A percentile compares a stretch with the other conserved stretches of the same genome.
phyloP scores from a whole-genome alignment of 1,139 yeast species.

The Yamadazyma diospyri region DNA sequence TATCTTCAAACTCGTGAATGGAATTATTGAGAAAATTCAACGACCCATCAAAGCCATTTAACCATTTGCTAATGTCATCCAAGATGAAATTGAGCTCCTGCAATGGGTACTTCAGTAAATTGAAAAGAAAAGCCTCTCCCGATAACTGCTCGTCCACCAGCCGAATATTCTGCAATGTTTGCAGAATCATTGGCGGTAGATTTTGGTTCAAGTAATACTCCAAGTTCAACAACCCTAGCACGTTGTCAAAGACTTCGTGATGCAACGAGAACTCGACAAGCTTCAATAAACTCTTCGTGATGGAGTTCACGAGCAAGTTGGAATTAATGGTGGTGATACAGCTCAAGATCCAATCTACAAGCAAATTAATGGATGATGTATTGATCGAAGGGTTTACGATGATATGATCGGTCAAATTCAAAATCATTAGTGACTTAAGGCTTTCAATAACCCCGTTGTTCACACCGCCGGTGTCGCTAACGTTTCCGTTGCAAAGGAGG shows the following conservation, averaged over 20 bases:
- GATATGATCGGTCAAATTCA: slow-evolving; percentile 29
- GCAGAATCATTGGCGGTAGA: slow-evolving; percentile 4
- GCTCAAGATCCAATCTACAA: slow-evolving; percentile 30
- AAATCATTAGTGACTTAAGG: slow-evolving; percentile 29
- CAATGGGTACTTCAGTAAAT: slow-evolving; percentile 2
- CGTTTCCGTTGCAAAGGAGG: slow-evolving; percentile 16
- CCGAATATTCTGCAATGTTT: slow-evolving; percentile 5
- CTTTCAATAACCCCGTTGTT: slow-evolving; percentile 15
- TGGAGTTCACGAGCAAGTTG: slow-evolving; percentile 13
- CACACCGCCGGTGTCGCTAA: not conserved
- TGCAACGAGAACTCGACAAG: slow-evolving; percentile 20
- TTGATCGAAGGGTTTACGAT: slow-evolving; percentile 23
- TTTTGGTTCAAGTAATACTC: slow-evolving; percentile 8
- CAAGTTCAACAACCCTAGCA: slow-evolving; percentile 10
- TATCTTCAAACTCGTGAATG: slow-evolving; percentile 9
- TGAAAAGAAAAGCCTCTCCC: slow-evolving; percentile 1
- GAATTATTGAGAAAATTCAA: slow-evolving; percentile 8
- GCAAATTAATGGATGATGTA: slow-evolving; percentile 27
- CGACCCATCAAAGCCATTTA: slow-evolving; percentile 5
- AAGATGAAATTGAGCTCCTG: slow-evolving; percentile 5
- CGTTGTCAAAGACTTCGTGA: slow-evolving; percentile 11
- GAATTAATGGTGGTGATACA: slow-evolving; percentile 10
- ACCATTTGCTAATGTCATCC: slow-evolving; percentile 1
- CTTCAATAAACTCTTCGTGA: slow-evolving; percentile 23
- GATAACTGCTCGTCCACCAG: not conserved